phyloP scores from a whole-genome alignment of 169 alveolate species.

The Cryptosporidium ubiquitum region DNA sequence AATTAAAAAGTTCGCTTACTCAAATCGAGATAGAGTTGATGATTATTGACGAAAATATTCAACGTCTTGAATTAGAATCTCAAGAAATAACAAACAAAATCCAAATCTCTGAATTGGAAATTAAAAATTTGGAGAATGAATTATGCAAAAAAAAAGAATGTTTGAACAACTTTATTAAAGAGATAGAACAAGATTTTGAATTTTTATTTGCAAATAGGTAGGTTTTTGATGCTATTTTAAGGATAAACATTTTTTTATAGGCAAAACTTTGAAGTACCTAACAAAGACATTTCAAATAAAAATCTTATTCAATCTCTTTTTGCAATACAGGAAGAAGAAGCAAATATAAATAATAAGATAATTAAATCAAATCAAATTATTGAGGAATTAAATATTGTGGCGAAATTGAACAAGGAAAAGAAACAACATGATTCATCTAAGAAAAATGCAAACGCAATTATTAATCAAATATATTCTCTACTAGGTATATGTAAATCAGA shows the following conservation, averaged over 20 bases:
- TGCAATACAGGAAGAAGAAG: not conserved
- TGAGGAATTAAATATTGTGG: not conserved
- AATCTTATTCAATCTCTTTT: not conserved
- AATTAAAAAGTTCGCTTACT: not conserved
- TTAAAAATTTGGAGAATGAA: constrained; percentile 46
- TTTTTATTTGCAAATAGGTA: constrained; percentile 36
- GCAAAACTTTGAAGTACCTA: not conserved
- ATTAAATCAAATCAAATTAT: not conserved
- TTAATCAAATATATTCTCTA: not conserved
- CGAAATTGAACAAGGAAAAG: not conserved
- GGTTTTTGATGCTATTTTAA: not conserved
- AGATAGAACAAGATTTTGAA: constrained; percentile 9
- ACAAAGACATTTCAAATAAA: constrained; percentile 15
- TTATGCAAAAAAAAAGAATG: not conserved
- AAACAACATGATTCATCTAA: not conserved
- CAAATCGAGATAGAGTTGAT: constrained; percentile 16
- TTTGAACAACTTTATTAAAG: not conserved
- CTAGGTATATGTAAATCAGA: not conserved
- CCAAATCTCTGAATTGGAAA: constrained; percentile 36
- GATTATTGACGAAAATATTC: constrained; percentile 23
- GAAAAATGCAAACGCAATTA: not conserved
- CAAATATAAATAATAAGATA: not conserved
- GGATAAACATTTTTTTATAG: not conserved
- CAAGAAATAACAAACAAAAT: constrained; percentile 39
- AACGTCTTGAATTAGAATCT: constrained; percentile 34